phyloP scores from a whole-genome alignment of 23 red algal genomes.

The Gracilariopsis chorda region DNA sequence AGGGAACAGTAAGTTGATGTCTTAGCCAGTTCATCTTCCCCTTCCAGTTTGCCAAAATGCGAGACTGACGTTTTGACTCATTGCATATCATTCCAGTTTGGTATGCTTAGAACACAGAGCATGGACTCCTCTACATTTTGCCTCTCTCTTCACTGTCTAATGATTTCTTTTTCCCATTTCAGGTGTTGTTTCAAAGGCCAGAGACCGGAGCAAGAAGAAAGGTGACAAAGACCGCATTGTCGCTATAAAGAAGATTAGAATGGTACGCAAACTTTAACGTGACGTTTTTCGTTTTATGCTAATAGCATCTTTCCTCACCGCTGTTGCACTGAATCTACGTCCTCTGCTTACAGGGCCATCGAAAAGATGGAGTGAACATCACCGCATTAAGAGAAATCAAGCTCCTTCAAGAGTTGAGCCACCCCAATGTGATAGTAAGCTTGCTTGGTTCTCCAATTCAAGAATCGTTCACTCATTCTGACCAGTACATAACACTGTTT shows the following conservation, averaged over 20 bases:
- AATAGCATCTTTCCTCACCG: too few relatives aligned
- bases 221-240: conserved; percentile 55
- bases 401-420: conserved; percentile 90
- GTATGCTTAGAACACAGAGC: too few relatives aligned
- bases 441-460: background rate
- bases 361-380: conserved; percentile 86
- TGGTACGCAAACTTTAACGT: conserved; percentile 46
- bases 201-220: conserved; percentile 25
- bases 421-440: conserved; percentile 91
- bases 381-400: conserved; percentile 93
- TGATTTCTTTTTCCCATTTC: background rate
- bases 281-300: too few relatives aligned
- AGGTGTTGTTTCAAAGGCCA: conserved; percentile 77
- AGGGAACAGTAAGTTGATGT: conserved; percentile 53
- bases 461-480: too few relatives aligned
- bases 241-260: conserved; percentile 90
- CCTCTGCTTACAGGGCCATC: conserved; percentile 37
- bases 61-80: too few relatives aligned
- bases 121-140: too few relatives aligned
- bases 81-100: too few relatives aligned
- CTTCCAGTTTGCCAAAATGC: too few relatives aligned
- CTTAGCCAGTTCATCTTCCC: too few relatives aligned
- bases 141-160: background rate
- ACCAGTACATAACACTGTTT: background rate
- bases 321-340: too few relatives aligned